phyloP scores from a whole-genome alignment of 768 basidiomycete genomes.

The Pleurotus pulmonarius region DNA sequence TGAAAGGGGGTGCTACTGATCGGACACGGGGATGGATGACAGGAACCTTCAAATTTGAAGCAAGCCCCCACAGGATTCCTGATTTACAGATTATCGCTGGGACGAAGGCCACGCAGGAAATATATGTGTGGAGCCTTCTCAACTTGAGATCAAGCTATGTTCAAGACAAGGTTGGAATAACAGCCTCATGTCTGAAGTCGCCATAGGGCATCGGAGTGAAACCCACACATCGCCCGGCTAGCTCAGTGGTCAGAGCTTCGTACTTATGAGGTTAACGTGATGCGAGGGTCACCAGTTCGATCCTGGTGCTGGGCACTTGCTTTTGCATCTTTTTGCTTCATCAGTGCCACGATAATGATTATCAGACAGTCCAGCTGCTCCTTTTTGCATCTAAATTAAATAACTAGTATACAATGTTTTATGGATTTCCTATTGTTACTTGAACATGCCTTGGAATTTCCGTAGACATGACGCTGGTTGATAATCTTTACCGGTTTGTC shows the following conservation, averaged over 20 bases:
- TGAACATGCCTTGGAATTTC: slow-evolving; percentile 2
- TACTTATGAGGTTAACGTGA: slow-evolving; percentile 8
- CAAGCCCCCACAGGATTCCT: too few species aligned
- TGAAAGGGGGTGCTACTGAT: too few species aligned
- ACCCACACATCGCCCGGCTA: neutral
- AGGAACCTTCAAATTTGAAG: too few species aligned
- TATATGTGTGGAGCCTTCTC: too few species aligned
- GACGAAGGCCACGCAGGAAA: too few species aligned
- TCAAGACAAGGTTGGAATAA: too few species aligned
- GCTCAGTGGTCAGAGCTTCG: slow-evolving; percentile 10
- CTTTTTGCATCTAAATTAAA: neutral
- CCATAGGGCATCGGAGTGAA: neutral
- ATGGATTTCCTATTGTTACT: neutral
- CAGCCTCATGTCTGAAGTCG: too few species aligned
- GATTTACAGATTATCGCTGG: too few species aligned
- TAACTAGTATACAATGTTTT: neutral
- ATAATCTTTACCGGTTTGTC: neutral
- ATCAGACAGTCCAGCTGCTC: neutral
- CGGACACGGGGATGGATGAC: too few species aligned
- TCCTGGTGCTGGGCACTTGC: slow-evolving; percentile 6
- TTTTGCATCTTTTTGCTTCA: neutral
- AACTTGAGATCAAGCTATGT: too few species aligned
- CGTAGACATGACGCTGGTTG: neutral
- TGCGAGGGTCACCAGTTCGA: slow-evolving; percentile 10
- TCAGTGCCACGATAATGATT: too few species aligned